Percentiles rank a stretch among this genome's conserved stretches.
Evolutionary conservation across 257 asterid species (phyloP).

Genomic region (Ligustrum vulgare): DNA sequence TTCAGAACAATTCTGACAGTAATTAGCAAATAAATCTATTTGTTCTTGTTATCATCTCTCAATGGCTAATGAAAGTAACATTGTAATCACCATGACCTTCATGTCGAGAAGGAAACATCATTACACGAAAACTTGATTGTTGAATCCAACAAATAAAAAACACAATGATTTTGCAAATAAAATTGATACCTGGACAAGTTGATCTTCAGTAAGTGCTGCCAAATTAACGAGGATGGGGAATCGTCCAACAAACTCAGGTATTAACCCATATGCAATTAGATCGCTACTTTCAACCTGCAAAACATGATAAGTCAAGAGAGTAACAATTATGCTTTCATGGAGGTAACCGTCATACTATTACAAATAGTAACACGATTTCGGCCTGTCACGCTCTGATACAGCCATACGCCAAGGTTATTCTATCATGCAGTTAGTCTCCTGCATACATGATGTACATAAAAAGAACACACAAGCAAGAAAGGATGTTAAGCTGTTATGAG

Average conservation of each 20-base stretch:
- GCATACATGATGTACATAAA: neutral
- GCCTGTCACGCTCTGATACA: neutral
- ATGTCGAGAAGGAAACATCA: neutral
- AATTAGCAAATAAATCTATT: neutral
- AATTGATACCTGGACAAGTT: slow-evolving; percentile 85
- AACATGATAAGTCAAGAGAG: slow-evolving; percentile 3
- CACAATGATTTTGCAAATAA: slow-evolving; percentile 5
- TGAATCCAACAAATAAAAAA: slow-evolving; percentile 6
- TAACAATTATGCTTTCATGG: neutral
- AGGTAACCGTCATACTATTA: neutral
- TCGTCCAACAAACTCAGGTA: slow-evolving; percentile 98
- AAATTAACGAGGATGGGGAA: slow-evolving; percentile 92
- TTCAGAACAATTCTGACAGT: neutral
- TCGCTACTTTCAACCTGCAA: slow-evolving; percentile 98
- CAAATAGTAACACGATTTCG: neutral
- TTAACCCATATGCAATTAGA: slow-evolving; percentile 91
- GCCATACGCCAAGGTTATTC: neutral
- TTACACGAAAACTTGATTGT: neutral
- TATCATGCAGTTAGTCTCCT: neutral
- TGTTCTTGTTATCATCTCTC: slow-evolving; percentile 1
- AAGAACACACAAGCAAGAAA: neutral
- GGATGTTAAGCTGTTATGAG: neutral
- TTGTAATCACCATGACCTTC: slow-evolving; percentile 4
- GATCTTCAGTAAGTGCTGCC: slow-evolving; percentile 94
- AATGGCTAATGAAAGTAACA: neutral